Evolutionary conservation across 192 early-diverging fungal species (phyloP).

Genomic region (Tieghemiomyces parasiticus): DNA sequence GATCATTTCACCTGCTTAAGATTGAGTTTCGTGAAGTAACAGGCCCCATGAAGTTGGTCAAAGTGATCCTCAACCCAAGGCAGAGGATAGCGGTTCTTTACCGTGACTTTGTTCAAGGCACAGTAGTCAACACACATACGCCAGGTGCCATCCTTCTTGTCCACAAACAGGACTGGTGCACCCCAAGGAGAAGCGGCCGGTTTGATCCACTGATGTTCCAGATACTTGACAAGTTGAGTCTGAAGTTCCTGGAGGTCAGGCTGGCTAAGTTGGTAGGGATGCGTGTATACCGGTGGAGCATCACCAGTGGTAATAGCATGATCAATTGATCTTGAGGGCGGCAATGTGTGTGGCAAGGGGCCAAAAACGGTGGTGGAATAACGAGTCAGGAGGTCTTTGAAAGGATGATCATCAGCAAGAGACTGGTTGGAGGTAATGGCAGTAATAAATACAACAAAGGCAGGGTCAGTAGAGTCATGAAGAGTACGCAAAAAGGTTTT

Average conservation of each 20-base stretch:
- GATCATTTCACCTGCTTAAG: too few species aligned
- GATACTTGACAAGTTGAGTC: slow-evolving; percentile 2
- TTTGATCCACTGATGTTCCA: slow-evolving; percentile 13
- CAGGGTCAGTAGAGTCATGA: neutral
- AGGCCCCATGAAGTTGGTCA: slow-evolving; percentile 14
- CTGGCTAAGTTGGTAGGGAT: slow-evolving; percentile 11
- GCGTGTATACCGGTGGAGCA: neutral
- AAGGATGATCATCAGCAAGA: neutral
- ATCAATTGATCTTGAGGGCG: neutral
- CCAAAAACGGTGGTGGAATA: neutral
- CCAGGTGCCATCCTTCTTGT: slow-evolving; percentile 31
- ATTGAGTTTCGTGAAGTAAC: slow-evolving; percentile 24
- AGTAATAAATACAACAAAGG: neutral
- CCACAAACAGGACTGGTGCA: slow-evolving; percentile 27
- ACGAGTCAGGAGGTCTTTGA: neutral
- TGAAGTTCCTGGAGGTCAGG: slow-evolving; percentile 11
- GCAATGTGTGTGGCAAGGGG: neutral
- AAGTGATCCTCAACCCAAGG: slow-evolving; percentile 30
- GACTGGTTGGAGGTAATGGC: neutral
- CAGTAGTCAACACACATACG: slow-evolving; percentile 36
- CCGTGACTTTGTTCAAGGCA: slow-evolving; percentile 25
- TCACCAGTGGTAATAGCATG: neutral
- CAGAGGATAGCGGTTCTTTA: slow-evolving; percentile 21
- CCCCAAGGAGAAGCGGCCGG: slow-evolving; percentile 17
- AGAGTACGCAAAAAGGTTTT: too few species aligned